Conservation (phyloP, 2,329 filamentous ascomycete species). For the Pseudodiploospora longispora region DNA sequence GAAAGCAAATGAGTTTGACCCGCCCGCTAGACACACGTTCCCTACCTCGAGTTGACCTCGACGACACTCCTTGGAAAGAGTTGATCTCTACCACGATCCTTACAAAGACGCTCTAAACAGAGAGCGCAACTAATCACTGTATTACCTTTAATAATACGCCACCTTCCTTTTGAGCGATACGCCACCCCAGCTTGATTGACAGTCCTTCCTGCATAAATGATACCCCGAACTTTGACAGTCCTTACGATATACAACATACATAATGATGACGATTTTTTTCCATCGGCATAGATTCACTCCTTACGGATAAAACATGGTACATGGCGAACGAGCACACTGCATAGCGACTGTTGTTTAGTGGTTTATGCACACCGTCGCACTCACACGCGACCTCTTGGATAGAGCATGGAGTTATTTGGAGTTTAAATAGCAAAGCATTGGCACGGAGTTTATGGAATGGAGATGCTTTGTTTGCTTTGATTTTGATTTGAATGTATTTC, state of each 20-base stretch:
- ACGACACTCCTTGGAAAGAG: slow-evolving; percentile 22
- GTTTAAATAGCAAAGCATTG: slow-evolving; percentile 6
- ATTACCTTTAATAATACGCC: slow-evolving; percentile 18
- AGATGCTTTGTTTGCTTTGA: not conserved
- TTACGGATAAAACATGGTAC: slow-evolving; percentile 30
- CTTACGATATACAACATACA: slow-evolving; percentile 14
- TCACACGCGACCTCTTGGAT: slow-evolving; percentile 1
- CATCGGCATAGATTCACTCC: slow-evolving; percentile 38
- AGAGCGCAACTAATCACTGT: slow-evolving; percentile 16
- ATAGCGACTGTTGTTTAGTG: slow-evolving; percentile 43
- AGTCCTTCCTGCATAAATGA: slow-evolving; percentile 23
- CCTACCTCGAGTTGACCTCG: slow-evolving; percentile 22
- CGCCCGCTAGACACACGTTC: slow-evolving; percentile 13
- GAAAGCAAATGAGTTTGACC: slow-evolving; percentile 3
- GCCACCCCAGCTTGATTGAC: slow-evolving; percentile 13
- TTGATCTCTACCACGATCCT: slow-evolving; percentile 25
- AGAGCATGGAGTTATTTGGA: slow-evolving; percentile 7
- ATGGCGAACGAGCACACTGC: slow-evolving; percentile 32
- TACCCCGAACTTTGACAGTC: slow-evolving; percentile 27
- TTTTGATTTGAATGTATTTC: too few relatives aligned
- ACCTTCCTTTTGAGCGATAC: slow-evolving; percentile 26
- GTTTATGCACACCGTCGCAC: slow-evolving; percentile 4
- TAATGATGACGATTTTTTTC: slow-evolving; percentile 18
- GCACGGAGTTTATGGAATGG: slow-evolving; percentile 6
- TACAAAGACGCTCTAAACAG: slow-evolving; percentile 9